These are phyloP conservation scores for Rosa rugosa DNA, from an alignment of 306 rosid species.

Conservation along the genomic window DNA sequence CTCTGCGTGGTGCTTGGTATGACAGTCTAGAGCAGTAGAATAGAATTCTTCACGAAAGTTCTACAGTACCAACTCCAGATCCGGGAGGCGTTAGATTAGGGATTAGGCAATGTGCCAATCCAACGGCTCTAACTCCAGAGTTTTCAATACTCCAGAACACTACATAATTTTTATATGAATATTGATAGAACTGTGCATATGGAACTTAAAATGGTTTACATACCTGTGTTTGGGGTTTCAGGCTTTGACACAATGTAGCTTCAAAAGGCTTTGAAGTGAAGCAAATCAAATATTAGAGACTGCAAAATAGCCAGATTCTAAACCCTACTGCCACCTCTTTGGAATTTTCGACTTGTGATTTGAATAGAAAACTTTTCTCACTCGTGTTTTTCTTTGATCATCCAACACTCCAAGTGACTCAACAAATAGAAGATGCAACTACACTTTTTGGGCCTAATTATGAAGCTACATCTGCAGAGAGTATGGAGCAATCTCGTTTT, in stretches of 20 bases:
- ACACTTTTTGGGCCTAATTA: neutral
- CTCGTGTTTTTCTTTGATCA: neutral
- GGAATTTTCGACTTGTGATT: neutral
- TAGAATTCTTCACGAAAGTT: neutral
- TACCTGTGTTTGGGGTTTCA: neutral
- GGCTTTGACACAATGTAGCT: neutral
- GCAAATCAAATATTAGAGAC: neutral
- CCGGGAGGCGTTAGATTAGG: neutral
- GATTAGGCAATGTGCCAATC: neutral
- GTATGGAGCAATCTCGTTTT: neutral
- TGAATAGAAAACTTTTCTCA: neutral
- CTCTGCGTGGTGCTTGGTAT: neutral
- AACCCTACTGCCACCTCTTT: neutral
- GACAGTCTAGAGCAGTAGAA: neutral
- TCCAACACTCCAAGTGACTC: neutral
- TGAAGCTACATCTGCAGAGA: no score
- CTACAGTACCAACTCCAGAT: neutral
- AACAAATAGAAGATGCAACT: neutral
- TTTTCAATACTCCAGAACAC: neutral
- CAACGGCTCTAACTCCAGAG: neutral
- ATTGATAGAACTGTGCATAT: neutral
- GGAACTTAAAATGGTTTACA: neutral
- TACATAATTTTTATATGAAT: neutral
- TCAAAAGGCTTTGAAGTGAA: neutral
- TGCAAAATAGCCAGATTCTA: neutral